Conservation (phyloP, 2,329 filamentous ascomycete genomes). For the Hypoxylon sp. region DNA sequence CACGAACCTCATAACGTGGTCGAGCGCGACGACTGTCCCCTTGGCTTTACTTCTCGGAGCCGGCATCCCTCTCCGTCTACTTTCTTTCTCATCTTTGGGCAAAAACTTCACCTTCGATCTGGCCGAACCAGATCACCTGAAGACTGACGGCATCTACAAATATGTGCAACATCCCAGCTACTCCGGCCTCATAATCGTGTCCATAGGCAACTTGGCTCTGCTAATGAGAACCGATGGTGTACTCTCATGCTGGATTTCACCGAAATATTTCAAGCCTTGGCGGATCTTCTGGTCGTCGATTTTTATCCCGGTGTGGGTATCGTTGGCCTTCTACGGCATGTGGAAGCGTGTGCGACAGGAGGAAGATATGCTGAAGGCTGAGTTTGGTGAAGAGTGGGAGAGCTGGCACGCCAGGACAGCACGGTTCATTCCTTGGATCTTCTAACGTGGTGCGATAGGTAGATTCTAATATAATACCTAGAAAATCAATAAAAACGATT, state of each 20-base stretch:
- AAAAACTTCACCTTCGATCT: slow-evolving; percentile 63
- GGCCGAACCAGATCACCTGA: slow-evolving; percentile 54
- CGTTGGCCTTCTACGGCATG: slow-evolving; percentile 38
- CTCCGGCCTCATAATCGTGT: slow-evolving; percentile 51
- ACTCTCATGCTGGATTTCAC: slow-evolving; percentile 51
- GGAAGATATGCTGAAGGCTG: slow-evolving; percentile 57
- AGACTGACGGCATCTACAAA: slow-evolving; percentile 57
- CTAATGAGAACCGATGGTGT: slow-evolving; percentile 51
- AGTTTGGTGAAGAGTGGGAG: slow-evolving; percentile 60
- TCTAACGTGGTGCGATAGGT: too few relatives aligned
- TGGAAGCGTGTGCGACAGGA: slow-evolving; percentile 56
- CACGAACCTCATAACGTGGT: slow-evolving; percentile 48
- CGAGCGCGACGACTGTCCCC: slow-evolving; percentile 47
- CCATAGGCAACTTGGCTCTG: slow-evolving; percentile 45
- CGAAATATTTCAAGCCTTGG: slow-evolving; percentile 23
- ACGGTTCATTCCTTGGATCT: slow-evolving; percentile 57
- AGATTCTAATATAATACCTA: too few relatives aligned
- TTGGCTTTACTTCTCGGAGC: slow-evolving; percentile 46
- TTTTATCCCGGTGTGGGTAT: slow-evolving; percentile 18
- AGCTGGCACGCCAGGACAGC: slow-evolving; percentile 57
- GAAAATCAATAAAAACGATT: too few relatives aligned
- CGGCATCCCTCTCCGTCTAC: slow-evolving; percentile 44
- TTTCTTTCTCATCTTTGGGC: slow-evolving; percentile 56
- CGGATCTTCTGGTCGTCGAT: slow-evolving; percentile 17
- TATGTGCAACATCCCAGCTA: slow-evolving; percentile 64